These are phyloP conservation scores for Ceratocystis papillata DNA, from an alignment of 2,329 filamentous ascomycete species.

Conservation along the genomic window DNA sequence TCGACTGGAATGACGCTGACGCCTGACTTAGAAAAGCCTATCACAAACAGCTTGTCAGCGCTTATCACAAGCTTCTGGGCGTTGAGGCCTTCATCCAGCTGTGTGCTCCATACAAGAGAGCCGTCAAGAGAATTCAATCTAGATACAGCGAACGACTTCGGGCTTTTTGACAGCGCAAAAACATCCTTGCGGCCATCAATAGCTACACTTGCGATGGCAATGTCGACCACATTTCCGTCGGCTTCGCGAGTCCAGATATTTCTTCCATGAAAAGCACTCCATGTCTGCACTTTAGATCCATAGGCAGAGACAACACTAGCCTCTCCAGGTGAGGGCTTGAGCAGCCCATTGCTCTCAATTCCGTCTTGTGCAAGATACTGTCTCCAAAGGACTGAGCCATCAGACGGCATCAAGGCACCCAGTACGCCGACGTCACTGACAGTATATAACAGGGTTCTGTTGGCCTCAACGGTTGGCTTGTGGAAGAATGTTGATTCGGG, in stretches of 20 bases:
- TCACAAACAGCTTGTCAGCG: constrained; percentile 13
- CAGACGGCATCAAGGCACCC: constrained; percentile 80
- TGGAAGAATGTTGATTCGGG: constrained; percentile 89
- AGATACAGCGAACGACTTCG: constrained; percentile 49
- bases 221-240: constrained; percentile 48
- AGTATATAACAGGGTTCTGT: constrained; percentile 83
- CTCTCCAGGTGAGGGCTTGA: constrained; percentile 69
- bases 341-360: constrained; percentile 39
- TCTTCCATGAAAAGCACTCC: constrained; percentile 73
- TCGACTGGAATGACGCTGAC: constrained; percentile 61
- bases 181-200: constrained; percentile 57
- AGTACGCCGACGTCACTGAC: constrained; percentile 74
- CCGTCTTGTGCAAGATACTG: constrained; percentile 53
- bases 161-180: constrained; percentile 55
- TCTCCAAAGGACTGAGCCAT: constrained; percentile 76
- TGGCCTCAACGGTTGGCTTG: constrained; percentile 66
- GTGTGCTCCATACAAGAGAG: constrained; percentile 55
- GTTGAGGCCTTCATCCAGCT: constrained; percentile 36
- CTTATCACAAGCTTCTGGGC: constrained; percentile 9
- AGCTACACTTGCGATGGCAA: constrained; percentile 67
- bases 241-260: constrained; percentile 63
- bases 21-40: constrained; percentile 1
- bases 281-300: constrained; percentile 60
- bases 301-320: constrained; percentile 65
- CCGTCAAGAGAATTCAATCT: constrained; percentile 65